phyloP scores from a whole-genome alignment of 176 grass and related monocot species.

The Oryza meridionalis region DNA sequence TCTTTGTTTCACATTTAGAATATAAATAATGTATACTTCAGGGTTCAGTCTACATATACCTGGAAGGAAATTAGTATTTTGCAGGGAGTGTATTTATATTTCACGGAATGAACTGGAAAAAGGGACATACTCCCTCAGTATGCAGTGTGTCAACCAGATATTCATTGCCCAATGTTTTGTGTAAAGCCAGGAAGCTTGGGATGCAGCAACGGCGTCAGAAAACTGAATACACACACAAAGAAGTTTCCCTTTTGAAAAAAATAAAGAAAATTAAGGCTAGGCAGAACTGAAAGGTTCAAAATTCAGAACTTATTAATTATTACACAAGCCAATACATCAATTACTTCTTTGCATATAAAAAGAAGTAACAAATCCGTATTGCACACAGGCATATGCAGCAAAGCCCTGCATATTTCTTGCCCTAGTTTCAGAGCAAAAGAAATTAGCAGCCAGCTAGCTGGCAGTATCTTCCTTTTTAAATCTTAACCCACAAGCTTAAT shows the following conservation, averaged over 20 bases:
- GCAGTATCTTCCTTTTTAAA: neutral
- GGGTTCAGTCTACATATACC: neutral
- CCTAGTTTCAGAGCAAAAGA: constrained; percentile 25
- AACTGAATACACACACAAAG: neutral
- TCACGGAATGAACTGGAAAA: neutral
- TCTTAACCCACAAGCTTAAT: constrained; percentile 26
- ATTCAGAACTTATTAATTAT: constrained; percentile 36
- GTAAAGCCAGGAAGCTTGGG: neutral
- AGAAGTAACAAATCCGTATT: constrained; percentile 42
- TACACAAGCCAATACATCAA: constrained; percentile 45
- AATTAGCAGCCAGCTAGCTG: neutral
- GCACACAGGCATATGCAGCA: constrained; percentile 16
- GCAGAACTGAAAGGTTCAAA: neutral
- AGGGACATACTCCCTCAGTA: neutral
- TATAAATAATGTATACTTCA: neutral
- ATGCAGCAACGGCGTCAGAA: neutral
- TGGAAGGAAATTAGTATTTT: neutral
- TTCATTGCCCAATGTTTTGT: neutral
- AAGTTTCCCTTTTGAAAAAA: neutral
- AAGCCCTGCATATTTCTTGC: constrained; percentile 18
- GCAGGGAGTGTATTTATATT: neutral
- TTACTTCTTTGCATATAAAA: constrained; percentile 44
- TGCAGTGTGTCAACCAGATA: neutral
- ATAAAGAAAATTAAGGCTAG: neutral
- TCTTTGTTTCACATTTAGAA: neutral